A percentile compares a stretch with the other conserved stretches of the same genome.
These are phyloP conservation scores for Trichoderma sp. DNA, from an alignment of 2,329 filamentous ascomycete genomes.

Conservation along the genomic window DNA sequence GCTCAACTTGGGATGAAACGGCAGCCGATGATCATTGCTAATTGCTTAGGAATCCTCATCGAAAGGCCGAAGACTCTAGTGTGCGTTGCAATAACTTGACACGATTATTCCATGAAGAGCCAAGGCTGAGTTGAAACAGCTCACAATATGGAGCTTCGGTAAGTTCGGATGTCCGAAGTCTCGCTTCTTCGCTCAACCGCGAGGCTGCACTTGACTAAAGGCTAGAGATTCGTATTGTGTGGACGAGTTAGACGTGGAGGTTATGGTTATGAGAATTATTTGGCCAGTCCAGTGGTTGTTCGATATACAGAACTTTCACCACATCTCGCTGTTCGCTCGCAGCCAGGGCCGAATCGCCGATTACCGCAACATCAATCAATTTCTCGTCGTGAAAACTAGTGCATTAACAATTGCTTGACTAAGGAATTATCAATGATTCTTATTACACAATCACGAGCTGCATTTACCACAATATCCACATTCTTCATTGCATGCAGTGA, in stretches of 20 bases:
- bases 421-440: neutral
- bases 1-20: neutral
- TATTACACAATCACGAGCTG: neutral
- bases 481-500: conserved; percentile 28
- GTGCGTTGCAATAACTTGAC: neutral
- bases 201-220: neutral
- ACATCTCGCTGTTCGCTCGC: too few species aligned
- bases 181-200: neutral
- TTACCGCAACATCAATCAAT: neutral
- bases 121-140: neutral
- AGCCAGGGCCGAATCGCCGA: neutral
- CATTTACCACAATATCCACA: conserved; percentile 32
- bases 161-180: neutral
- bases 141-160: neutral
- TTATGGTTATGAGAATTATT: too few species aligned
- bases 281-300: neutral
- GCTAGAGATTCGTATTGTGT: neutral
- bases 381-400: neutral
- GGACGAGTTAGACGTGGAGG: neutral
- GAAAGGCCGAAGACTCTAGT: neutral
- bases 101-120: too few species aligned
- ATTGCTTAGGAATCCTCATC: neutral
- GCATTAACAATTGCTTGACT: neutral
- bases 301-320: neutral
- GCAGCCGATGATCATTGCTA: neutral